A percentile compares a stretch with the other conserved stretches of the same genome.
Evolutionary conservation across 2,329 filamentous ascomycete species (phyloP).

Genomic region (Penicillium sp.): DNA sequence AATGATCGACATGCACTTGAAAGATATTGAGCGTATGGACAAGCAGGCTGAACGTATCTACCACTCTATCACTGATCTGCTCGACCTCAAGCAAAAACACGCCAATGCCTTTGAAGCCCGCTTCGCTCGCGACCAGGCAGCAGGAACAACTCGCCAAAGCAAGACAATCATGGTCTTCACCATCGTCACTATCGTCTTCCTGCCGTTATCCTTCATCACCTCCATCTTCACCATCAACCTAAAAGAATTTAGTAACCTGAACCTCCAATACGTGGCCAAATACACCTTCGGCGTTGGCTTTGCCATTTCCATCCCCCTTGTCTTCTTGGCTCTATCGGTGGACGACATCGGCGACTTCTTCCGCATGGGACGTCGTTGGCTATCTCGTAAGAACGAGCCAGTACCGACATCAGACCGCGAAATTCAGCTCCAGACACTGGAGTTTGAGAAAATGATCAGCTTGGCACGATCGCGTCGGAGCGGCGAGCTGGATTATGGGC

Average conservation of each 20-base stretch:
- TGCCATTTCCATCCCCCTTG: constrained; percentile 52
- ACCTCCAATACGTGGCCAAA: constrained; percentile 52
- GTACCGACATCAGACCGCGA: neutral
- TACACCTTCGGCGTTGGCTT: constrained; percentile 58
- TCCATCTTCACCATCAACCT: constrained; percentile 57
- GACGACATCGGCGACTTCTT: constrained; percentile 42
- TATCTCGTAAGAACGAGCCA: constrained; percentile 12
- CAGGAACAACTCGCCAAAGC: constrained; percentile 57
- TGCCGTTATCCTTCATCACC: constrained; percentile 56
- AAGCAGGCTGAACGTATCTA: constrained; percentile 62
- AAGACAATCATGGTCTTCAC: constrained; percentile 61
- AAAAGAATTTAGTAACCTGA: constrained; percentile 46
- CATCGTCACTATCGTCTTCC: constrained; percentile 58
- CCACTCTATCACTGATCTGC: constrained; percentile 58
- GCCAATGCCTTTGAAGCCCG: constrained; percentile 66
- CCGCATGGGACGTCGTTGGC: constrained; percentile 27
- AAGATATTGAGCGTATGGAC: constrained; percentile 64
- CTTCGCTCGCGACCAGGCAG: constrained; percentile 57
- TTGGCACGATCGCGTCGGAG: constrained; percentile 23
- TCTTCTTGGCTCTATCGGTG: constrained; percentile 47
- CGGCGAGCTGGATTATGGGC: constrained; percentile 25
- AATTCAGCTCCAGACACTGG: constrained; percentile 16
- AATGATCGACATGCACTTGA: constrained; percentile 56
- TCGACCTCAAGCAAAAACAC: constrained; percentile 68
- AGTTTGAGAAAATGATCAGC: constrained; percentile 29